Base-by-base conservation (phyloP, 352 stramenopile species). In the Globisporangium apiculatum region DNA sequence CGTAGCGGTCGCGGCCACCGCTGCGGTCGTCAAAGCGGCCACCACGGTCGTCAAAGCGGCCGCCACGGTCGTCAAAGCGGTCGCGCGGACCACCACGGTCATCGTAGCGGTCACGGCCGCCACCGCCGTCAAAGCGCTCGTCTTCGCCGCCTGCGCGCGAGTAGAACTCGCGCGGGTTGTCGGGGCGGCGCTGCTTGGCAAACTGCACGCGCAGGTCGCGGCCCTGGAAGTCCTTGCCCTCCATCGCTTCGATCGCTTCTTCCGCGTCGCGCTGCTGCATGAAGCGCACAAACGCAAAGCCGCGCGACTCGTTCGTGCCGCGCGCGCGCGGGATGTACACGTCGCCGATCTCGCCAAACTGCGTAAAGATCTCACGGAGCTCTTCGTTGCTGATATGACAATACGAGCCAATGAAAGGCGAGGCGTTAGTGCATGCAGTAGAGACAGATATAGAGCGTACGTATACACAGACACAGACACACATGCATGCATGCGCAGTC, bases 201-300 rank as follows among this genome's bases (percentile, higher is more conserved):
- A 86, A 88, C 65, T 90, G 77, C 66, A 89, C 82, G 64, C 76
- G 77, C 64, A 89, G 57, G 60, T 85, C 69, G 53, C 79, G 75
- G 55, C 76, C 81, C 58, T 89, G 78, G 66, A 86, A 89, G 11
- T 88, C 75, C 62, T 85, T 73, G 48, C 72, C 75, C 53, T 92
- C 76, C 72, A 88, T 84, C 54, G 56, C 80, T 15, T 82, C 76
- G 55, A 96, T 89, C 35, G 87, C 87, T 61, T 95, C 85, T 47
- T 96, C 87, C 6, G 87, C 87, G 53, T 96, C 87, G 35, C 86
- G 78, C 67, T 92, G 90, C 64, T 94, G 75, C 61, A 93, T 59
- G 65, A 91, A 97, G 10, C 85, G 80, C 47, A 97, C 87, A 68
- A 97, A 97, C 43, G 84, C 85, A 50, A 91, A 94, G 15, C 80